Percentiles rank a stretch among this genome's conserved stretches.
Conservation (phyloP, 306 rosid species). For the Trichosanthes truncata region DNA sequence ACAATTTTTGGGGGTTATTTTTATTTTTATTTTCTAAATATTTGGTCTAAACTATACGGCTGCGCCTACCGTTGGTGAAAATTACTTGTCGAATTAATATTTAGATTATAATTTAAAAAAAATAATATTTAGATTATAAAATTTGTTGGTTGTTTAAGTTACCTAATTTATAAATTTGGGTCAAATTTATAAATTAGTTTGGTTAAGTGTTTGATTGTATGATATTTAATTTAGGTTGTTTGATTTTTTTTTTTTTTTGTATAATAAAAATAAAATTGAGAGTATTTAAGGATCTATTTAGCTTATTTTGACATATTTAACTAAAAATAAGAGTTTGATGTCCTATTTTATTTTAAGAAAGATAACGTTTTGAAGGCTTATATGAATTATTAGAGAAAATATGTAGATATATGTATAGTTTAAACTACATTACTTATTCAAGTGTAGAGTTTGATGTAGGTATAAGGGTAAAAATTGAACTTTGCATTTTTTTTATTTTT, state of each 20-base stretch:
- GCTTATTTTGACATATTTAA: too few relatives aligned
- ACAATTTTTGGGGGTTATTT: not conserved
- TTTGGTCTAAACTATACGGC: not conserved
- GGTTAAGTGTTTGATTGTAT: too few relatives aligned
- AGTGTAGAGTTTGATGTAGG: too few relatives aligned
- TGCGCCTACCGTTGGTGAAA: not conserved
- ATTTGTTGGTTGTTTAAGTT: not conserved
- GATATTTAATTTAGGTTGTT: too few relatives aligned
- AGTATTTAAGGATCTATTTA: not conserved
- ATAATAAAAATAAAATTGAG: not conserved
- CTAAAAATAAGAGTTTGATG: too few relatives aligned
- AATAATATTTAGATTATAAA: not conserved
- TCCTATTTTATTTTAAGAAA: not conserved
- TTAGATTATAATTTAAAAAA: not conserved
- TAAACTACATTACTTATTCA: too few relatives aligned
- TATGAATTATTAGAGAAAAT: too few relatives aligned
- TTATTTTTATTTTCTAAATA: not conserved
- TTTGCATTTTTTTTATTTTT: too few relatives aligned
- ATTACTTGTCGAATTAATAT: not conserved
- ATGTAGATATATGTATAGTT: too few relatives aligned
- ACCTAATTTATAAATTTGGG: too few relatives aligned
- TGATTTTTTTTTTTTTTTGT: not conserved
- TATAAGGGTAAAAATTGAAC: too few relatives aligned
- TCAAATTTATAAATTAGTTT: too few relatives aligned
- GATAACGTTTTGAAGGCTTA: not conserved